Base-by-base conservation (phyloP, 2,329 filamentous ascomycete genomes). In the Sclerotinia sclerotiorum region DNA sequence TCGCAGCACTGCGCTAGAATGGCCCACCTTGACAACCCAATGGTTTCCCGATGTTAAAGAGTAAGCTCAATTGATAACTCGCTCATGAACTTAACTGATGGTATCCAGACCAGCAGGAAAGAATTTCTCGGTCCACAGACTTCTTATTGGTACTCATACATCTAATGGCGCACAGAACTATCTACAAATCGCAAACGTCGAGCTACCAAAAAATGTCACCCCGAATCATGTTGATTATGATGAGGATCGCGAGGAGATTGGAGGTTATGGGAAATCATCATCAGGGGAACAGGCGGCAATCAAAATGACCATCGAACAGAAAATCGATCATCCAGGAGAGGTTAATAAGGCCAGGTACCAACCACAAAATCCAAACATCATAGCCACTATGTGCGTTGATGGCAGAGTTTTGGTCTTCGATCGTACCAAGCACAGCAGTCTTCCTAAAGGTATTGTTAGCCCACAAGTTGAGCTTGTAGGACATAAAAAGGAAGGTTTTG, bases 331-430 rank as follows among this genome's bases (percentile, higher is more conserved):
- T 78, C 93, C 94, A 21, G 92, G 92, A 72, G 95, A 99, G 80
- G 93, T 99, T 78, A 99, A 99, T 85, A 99, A 98, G 83, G 96
- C 95, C 21, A 90, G 95, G 73, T 98, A 98, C 78, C 94, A 97
- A 80, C 95, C 95, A 17, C 94, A 98, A 79, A 99, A 99, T 77
- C 93, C 94, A 6, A 93, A 99, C 76, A 89, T 99, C 69, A 96
- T 99, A 75, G 95, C 95, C 3, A 97, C 95, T 0, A 89, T 97
- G 81, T 93, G 92, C 72, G 88, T 92, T 10, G 92, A 97, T 78
- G 91, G 92, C 71, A 90, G 88, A 73, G 91, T 97, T 54, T 88
- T 98, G 78, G 88, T 99, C 73, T 99, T 96, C 81, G 95, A 99
- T 81, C 90, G 94, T 73, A 97, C 94, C 65, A 98, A 97, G 84